Conservation (phyloP, 257 asterid genomes). For the Solanum okadae region DNA sequence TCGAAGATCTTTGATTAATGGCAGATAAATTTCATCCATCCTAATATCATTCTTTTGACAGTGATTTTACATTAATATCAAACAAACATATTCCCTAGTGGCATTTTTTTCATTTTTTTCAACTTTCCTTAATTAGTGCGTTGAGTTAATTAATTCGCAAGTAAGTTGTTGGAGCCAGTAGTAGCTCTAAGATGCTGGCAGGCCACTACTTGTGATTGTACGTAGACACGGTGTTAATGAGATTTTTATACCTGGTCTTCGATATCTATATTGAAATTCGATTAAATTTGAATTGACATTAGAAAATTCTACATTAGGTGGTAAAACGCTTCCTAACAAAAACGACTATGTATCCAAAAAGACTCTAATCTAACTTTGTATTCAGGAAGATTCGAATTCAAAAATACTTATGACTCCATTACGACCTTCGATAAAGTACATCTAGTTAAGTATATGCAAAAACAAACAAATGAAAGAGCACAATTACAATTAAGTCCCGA, state of each 20-base stretch:
- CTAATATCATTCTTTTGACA: neutral
- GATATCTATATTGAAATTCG: too few relatives aligned
- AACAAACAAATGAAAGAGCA: neutral
- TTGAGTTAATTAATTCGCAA: neutral
- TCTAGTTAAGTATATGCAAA: too few relatives aligned
- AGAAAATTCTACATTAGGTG: too few relatives aligned
- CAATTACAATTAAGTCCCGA: neutral
- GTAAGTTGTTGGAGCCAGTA: neutral
- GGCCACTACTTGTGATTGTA: neutral
- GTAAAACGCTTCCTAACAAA: too few relatives aligned
- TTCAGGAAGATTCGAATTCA: too few relatives aligned
- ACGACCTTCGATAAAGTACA: neutral
- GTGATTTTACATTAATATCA: neutral
- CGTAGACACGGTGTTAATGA: neutral
- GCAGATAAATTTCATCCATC: neutral
- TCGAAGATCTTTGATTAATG: neutral
- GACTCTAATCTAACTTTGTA: too few relatives aligned
- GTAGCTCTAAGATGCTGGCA: neutral
- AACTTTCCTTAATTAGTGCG: neutral
- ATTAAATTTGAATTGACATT: too few relatives aligned
- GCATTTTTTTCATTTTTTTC: neutral
- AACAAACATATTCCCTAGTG: neutral
- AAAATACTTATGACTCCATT: too few relatives aligned
- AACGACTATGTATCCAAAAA: accelerated
- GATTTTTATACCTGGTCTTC: neutral